Base-by-base conservation (phyloP, 176 grass and related monocot species). In the Phragmites australis region DNA sequence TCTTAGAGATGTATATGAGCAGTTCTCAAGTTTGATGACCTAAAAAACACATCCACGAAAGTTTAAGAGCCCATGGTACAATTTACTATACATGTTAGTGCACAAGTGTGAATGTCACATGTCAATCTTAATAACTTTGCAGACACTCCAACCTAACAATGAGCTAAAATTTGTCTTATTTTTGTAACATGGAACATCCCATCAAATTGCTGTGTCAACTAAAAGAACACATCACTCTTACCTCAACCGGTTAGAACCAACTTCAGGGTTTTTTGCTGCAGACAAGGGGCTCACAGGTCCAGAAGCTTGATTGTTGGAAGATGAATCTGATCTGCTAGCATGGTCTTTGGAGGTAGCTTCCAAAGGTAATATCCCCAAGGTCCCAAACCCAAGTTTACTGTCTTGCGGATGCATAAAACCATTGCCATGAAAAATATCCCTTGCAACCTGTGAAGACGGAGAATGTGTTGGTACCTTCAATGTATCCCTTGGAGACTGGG, bases 381-480 rank as follows among this genome's bases (percentile, higher is more conserved):
- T 76, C 40, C 91, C 85, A 53, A 88, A 90, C 68, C 88, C 85
- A 34, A 74, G 75, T 88, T 88, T 84, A 61, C 72, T 85, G 42
- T 81, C 83, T 73, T 82, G 63, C 37, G 70, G 23, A 27, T 74
- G 70, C 45, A 76, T 67, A 77, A 73, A 83, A 47, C 80, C 88
- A 81, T 93, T 93, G 47, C 68, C 65, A 81, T 52, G 82, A 54
- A 47, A 46, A 77, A 55, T 26, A 26, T 79, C 85, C 75, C 72
- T 73, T 78, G 48, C 65, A 57, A 54, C 75, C n/a, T 61, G 44
- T 1, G 57, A 63, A 60, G 82, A 82, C 32, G 70, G 77, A 37
- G 86, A 85, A 52, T 83, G 46, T 32, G 48, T 4, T 46, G 85
- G 29, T 56, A 74, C 27, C 40, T 86, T 84, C 73, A 44, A 46